Conservation (phyloP, 805 yeast genomes). For the Metschnikowia matae region DNA sequence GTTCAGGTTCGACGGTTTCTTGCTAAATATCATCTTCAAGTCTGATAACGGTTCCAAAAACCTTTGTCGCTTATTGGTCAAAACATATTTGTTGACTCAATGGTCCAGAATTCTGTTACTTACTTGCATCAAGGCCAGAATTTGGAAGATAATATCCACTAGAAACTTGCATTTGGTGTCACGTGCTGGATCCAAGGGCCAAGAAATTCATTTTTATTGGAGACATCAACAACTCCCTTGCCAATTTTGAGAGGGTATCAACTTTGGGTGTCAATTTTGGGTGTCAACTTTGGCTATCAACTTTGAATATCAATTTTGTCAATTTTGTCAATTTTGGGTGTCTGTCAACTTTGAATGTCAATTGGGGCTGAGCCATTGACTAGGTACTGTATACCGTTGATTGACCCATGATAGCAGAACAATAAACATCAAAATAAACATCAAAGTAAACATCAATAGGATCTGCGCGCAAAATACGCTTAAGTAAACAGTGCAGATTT, state of each 20-base stretch:
- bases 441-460: too few species aligned
- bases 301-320: too few species aligned
- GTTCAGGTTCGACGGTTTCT: conserved; percentile 20
- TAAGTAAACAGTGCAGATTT: too few species aligned
- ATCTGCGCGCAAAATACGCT: too few species aligned
- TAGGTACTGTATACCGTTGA: too few species aligned
- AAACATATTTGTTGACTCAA: conserved; percentile 67
- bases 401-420: too few species aligned
- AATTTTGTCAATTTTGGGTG: too few species aligned
- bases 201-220: conserved; percentile 30
- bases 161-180: conserved; percentile 13
- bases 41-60: conserved; percentile 46
- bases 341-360: too few species aligned
- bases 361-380: too few species aligned
- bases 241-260: conserved; percentile 39
- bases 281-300: too few species aligned
- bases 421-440: too few species aligned
- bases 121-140: conserved; percentile 47
- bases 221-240: conserved; percentile 27
- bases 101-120: conserved; percentile 39
- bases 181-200: neutral
- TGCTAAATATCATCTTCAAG: conserved; percentile 36
- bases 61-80: conserved; percentile 49
- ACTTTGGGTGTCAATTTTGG: conserved; percentile 21
- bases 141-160: conserved; percentile 28